These are phyloP conservation scores for Vitis hybrid DNA, from an alignment of 177 flowering plant genomes.

Conservation along the genomic window DNA sequence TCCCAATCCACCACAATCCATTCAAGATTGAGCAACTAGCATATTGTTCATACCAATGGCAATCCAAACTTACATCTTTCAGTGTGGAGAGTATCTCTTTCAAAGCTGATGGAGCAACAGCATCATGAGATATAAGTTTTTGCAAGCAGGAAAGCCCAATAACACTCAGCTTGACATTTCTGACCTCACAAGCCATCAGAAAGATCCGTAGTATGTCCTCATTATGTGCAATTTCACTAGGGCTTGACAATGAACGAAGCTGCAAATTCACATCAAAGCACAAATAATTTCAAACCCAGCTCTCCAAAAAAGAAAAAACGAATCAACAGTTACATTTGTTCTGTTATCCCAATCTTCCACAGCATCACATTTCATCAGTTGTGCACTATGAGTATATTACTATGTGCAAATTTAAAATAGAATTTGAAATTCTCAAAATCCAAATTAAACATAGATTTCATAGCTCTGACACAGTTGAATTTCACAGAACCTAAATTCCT, in stretches of 20 bases:
- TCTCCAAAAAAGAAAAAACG: background rate
- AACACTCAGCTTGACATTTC: slow-evolving; percentile 79
- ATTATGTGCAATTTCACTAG: slow-evolving; percentile 78
- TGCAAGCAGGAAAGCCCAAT: slow-evolving; percentile 95
- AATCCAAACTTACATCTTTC: slow-evolving; percentile 64
- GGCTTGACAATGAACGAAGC: slow-evolving; percentile 81
- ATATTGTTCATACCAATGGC: background rate
- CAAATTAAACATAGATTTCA: no score
- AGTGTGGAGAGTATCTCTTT: slow-evolving; percentile 80
- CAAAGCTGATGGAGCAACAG: slow-evolving; percentile 75
- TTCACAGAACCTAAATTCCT: no score
- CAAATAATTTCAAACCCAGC: background rate
- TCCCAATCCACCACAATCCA: no score
- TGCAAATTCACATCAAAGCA: slow-evolving; percentile 28
- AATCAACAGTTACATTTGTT: background rate
- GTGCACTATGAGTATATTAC: no score
- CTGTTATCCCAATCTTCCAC: background rate
- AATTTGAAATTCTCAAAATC: no score
- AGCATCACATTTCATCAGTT: no score
- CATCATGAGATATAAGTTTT: slow-evolving; percentile 94
- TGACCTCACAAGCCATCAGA: slow-evolving; percentile 94
- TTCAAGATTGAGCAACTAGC: no score
- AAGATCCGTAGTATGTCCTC: slow-evolving; percentile 93
- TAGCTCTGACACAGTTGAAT: no score
- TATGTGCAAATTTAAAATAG: no score